Conservation (phyloP, 1,284 basidiomycete genomes). For the Cryptococcus jaspeensis region DNA sequence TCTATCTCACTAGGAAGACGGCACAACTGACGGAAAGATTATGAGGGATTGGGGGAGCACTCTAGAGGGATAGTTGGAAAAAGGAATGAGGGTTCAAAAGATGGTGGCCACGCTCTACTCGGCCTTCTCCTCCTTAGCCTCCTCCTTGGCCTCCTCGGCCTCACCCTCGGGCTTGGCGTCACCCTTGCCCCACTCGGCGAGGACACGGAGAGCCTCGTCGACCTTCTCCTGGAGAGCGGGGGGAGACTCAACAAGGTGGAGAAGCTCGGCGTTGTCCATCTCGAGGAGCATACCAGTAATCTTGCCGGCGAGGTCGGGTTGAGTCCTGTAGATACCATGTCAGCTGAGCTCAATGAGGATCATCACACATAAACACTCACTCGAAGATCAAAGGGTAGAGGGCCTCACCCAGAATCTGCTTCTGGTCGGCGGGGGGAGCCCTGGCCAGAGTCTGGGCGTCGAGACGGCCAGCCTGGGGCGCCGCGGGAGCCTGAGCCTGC, state of each 20-base stretch:
- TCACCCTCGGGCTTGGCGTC: constrained; percentile 27
- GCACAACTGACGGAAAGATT: too few relatives aligned
- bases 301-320: constrained; percentile 89
- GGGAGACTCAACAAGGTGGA: constrained; percentile 75
- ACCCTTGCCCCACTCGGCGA: constrained; percentile 51
- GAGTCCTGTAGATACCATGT: constrained; percentile 38
- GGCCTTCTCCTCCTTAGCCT: constrained; percentile 30
- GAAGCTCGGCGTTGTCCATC: constrained; percentile 91
- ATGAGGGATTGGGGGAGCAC: too few relatives aligned
- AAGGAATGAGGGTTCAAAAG: neutral
- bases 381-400: constrained; percentile 82
- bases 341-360: neutral
- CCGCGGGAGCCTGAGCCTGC: constrained; percentile 33
- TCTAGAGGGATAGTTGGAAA: neutral
- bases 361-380: constrained; percentile 55
- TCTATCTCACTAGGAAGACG: neutral
- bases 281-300: constrained; percentile 97
- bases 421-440: constrained; percentile 83
- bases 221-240: constrained; percentile 85
- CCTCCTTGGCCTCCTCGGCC: constrained; percentile 22
- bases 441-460: constrained; percentile 63
- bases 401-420: constrained; percentile 92
- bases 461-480: constrained; percentile 38
- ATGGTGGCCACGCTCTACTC: constrained; percentile 9
- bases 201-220: constrained; percentile 66